Evolutionary conservation across 2,329 filamentous ascomycete genomes (phyloP), one percentile per base, ranked within the genome.

Genomic region (Aureobasidium pullulans): DNA sequence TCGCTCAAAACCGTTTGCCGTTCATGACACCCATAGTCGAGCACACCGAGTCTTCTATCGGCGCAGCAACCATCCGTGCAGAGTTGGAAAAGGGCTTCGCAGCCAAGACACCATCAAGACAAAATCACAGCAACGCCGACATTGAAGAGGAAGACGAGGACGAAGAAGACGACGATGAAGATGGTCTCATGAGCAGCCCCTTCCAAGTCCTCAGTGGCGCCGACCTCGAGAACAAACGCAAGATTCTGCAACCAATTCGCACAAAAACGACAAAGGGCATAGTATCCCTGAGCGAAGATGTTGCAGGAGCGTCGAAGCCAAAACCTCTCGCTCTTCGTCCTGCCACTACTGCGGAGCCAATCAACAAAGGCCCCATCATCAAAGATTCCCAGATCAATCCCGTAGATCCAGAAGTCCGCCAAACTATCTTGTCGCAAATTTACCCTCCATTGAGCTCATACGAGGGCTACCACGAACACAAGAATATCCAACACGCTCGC

Each of bases 21-120:
- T 99, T 97, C 72, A 97, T 99, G 94, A 99, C 94, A 0, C 94
- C 94, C 1, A 99, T 99, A 65, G 93, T 94, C 1, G 94, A 99
- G 73, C 86, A 90, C 67, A 99, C 94, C 0, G 94, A 99, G 73
- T 88, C 86, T 10, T 96, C 92, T 0, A 76, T 97, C 5, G 87
- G 87, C 37, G 75, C 87, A 43, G 81, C 83, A 4, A 84, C 82
- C 31, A 80, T 83, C 56, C 74, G 79, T 64, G 70, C 78, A 58
- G 78, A 77, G 65, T 81, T 82, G 71, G 81, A 81, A 64, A 81
- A 81, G 71, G 32, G 43, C 3, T 77, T 84, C 67, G 81, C 80
- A 57, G 81, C 84, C 50, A 96, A 94, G 74, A 95, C 90, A 4
- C 91, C 91, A 15, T 90, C 84, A 66, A 87, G 86, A 66, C 81